Evolutionary conservation across 257 asterid genomes (phyloP).

Genomic region (Ilex aquifolium): DNA sequence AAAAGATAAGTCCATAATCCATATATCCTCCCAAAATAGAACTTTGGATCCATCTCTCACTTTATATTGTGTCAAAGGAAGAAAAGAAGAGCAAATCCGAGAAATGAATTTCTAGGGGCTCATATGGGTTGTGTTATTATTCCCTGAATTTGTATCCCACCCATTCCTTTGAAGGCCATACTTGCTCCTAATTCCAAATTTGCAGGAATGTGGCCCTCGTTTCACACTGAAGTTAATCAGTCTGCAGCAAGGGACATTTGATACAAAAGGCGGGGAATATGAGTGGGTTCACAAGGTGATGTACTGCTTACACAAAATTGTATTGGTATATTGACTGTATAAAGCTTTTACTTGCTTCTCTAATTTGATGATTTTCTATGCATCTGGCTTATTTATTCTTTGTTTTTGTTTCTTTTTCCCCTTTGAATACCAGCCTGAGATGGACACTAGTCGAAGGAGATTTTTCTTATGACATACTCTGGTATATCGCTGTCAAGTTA

Average conservation of each 20-base stretch:
- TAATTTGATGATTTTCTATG: background rate
- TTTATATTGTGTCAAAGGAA: too few species aligned
- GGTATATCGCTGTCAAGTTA: too few species aligned
- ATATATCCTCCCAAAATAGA: too few species aligned
- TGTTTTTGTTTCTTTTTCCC: background rate
- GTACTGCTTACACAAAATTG: background rate
- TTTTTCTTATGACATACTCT: constrained; percentile 48
- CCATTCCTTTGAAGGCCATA: too few species aligned
- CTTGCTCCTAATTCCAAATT: constrained; percentile 8
- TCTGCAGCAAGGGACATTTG: constrained; percentile 91
- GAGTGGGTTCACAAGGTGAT: constrained; percentile 97
- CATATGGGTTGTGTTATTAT: too few species aligned
- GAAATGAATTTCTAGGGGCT: too few species aligned
- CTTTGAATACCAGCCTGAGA: constrained; percentile 59
- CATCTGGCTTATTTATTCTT: constrained; percentile 2
- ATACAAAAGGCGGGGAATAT: constrained; percentile 81
- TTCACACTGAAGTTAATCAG: constrained; percentile 81
- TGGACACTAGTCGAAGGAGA: constrained; percentile 94
- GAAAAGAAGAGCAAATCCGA: too few species aligned
- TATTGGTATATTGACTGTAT: too few species aligned
- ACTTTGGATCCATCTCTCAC: too few species aligned
- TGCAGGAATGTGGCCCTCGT: constrained; percentile 93
- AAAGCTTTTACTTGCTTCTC: too few species aligned
- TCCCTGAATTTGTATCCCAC: too few species aligned
- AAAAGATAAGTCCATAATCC: too few species aligned